A percentile compares a stretch with the other conserved stretches of the same genome.
Evolutionary conservation across 371 early-diverging fungal species (phyloP).

Genomic region (Neoconidiobolus thromboides): DNA sequence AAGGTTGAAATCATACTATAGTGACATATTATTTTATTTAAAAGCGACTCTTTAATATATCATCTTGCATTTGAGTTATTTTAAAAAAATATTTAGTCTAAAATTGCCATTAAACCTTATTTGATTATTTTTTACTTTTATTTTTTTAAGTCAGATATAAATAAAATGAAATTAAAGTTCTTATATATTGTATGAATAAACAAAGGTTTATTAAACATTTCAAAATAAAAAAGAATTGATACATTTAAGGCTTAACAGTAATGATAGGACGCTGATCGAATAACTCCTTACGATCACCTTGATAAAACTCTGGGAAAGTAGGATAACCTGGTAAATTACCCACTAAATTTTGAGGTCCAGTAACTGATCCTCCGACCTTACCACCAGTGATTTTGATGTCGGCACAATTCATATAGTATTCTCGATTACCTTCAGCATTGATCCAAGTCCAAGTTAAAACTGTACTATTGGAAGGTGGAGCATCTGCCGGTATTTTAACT

Average conservation of each 20-base stretch:
- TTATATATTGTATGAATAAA: too few species aligned
- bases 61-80: too few species aligned
- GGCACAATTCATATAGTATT: constrained; percentile 53
- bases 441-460: constrained; percentile 49
- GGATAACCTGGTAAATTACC: constrained; percentile 7
- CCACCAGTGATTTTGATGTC: constrained; percentile 26
- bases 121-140: too few species aligned
- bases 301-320: constrained; percentile 6
- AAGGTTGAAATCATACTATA: too few species aligned
- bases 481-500: constrained; percentile 27
- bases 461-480: constrained; percentile 17
- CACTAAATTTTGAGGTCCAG: constrained; percentile 4
- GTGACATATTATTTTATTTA: too few species aligned
- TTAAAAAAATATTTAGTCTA: too few species aligned
- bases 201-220: not conserved
- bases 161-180: too few species aligned
- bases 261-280: constrained; percentile 14
- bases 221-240: not conserved
- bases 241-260: constrained; percentile 11
- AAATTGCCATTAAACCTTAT: too few species aligned
- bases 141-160: too few species aligned
- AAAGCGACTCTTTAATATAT: too few species aligned
- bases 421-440: constrained; percentile 32
- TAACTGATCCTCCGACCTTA: not conserved
- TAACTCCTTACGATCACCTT: constrained; percentile 17